These are phyloP conservation scores for Leccinum variicolor DNA, from an alignment of 768 basidiomycete genomes.

Conservation along the genomic window DNA sequence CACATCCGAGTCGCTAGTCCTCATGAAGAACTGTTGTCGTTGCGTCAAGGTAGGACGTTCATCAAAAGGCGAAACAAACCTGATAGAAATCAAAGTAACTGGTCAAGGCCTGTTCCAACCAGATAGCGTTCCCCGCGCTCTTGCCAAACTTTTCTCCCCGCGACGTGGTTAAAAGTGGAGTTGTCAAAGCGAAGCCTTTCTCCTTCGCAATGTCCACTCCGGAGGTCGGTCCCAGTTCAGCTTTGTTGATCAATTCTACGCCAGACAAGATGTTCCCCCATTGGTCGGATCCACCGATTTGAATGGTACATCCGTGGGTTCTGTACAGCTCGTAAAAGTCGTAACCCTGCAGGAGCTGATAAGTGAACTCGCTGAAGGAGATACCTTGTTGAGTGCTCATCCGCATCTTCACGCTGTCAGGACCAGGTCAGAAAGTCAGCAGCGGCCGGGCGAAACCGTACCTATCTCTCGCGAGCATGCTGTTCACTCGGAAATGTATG, in stretches of 20 bases:
- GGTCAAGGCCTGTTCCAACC: conserved; percentile 77
- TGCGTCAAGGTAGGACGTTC: not conserved
- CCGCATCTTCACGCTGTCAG: conserved; percentile 73
- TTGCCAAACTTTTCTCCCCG: conserved; percentile 96
- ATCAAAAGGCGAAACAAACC: conserved; percentile 37
- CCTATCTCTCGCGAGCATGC: conserved; percentile 92
- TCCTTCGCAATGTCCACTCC: conserved; percentile 12
- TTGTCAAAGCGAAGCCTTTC: conserved; percentile 80
- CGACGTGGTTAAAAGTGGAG: conserved; percentile 88
- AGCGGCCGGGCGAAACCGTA: conserved; percentile 29
- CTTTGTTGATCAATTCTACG: conserved; percentile 79
- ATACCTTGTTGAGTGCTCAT: conserved; percentile 79
- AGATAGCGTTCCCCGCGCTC: conserved; percentile 92
- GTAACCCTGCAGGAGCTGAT: conserved; percentile 95
- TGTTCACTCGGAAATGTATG: conserved; percentile 74
- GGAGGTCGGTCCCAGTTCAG: conserved; percentile 10
- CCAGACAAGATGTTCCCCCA: conserved; percentile 98
- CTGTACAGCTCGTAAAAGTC: conserved; percentile 82
- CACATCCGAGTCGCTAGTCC: conserved; percentile 76
- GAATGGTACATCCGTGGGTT: conserved; percentile 68
- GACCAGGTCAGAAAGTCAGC: conserved; percentile 6
- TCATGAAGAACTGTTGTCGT: conserved; percentile 76
- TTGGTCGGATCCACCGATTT: conserved; percentile 96
- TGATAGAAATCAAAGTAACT: conserved; percentile 95
- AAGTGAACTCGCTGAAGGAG: conserved; percentile 98